Base-by-base conservation (phyloP, 2,329 filamentous ascomycete species). In the Fusarium guadeloupense region DNA sequence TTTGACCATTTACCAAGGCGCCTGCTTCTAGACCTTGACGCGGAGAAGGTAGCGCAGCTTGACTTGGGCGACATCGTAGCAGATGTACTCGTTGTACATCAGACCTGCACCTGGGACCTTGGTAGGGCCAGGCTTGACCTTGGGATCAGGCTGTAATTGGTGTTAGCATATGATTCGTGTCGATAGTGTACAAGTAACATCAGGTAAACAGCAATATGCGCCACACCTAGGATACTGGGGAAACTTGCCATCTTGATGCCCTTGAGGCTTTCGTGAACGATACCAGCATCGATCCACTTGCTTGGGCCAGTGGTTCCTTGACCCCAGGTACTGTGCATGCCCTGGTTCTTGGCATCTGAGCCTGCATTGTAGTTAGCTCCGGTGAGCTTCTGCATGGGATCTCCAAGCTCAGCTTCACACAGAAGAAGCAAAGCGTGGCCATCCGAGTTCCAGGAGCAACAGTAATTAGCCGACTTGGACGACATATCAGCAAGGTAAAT, bases 401-500 rank as follows among this genome's bases (percentile, higher is more conserved):
- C 76, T 6, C 93, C 92, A 4, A 97, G 82, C 75, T 79, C 78
- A 5, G 91, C 92, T 70, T 96, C 92, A 68, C 92, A 96, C 2
- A 97, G 86, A 16, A 97, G 82, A 5, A 96, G 79, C 4, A 97
- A 80, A 0, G 88, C 92, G 19, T 87, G 85, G 17, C 85, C 84
- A n/a, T 83, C 84, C n/a, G 89, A 90, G 56, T 78, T 82, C 62
- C 76, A 72, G 0, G 85, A 72, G 46, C 75, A 83, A 72, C 91
- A 95, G 77, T 96, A 96, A 67, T 86, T 86, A 14, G 91, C 91
- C 3, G 89, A 92, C 76, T 96, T 96, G 72, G 85, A 89, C 0
- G 87, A 89, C 82, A 93, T 93, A 69, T 96, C 92, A 3, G 92
- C 92, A 3, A 96, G 83, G 71, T 96, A 96, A 40, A 96, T 90